Percentiles rank a stretch among this genome's conserved stretches.
Conservation (phyloP, 106 monocot genomes). For the Posidonia australis region DNA sequence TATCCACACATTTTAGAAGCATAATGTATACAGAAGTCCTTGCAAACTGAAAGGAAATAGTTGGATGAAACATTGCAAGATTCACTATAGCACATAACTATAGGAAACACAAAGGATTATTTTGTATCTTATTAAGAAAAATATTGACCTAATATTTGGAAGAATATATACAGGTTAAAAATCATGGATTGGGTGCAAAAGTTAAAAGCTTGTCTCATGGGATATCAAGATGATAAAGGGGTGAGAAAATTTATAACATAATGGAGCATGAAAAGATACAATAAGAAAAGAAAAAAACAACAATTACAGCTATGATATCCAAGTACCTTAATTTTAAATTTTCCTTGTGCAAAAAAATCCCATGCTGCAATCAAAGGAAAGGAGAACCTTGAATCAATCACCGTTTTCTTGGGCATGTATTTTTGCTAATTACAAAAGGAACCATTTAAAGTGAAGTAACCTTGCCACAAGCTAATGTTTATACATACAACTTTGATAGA, state of each 20-base stretch:
- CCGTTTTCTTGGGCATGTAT: not conserved
- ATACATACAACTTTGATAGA: not conserved
- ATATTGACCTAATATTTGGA: too few species aligned
- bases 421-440: not conserved
- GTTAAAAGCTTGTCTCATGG: too few species aligned
- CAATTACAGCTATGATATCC: not conserved
- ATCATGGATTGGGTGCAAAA: not conserved
- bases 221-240: too few species aligned
- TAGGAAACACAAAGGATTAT: too few species aligned
- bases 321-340: conserved; percentile 35
- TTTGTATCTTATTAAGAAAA: too few species aligned
- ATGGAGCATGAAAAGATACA: too few species aligned
- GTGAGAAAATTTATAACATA: too few species aligned
- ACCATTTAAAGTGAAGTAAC: not conserved
- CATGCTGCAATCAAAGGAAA: conserved; percentile 36
- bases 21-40: too few species aligned
- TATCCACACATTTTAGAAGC: too few species aligned
- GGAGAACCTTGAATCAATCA: not conserved
- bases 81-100: too few species aligned
- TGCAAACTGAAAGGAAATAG: too few species aligned
- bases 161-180: not conserved
- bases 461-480: not conserved
- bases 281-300: not conserved
- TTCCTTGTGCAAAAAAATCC: conserved; percentile 49
- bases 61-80: too few species aligned